Conservation (phyloP, 495 filamentous ascomycete genomes). For the Aspergillus conjunctus region DNA sequence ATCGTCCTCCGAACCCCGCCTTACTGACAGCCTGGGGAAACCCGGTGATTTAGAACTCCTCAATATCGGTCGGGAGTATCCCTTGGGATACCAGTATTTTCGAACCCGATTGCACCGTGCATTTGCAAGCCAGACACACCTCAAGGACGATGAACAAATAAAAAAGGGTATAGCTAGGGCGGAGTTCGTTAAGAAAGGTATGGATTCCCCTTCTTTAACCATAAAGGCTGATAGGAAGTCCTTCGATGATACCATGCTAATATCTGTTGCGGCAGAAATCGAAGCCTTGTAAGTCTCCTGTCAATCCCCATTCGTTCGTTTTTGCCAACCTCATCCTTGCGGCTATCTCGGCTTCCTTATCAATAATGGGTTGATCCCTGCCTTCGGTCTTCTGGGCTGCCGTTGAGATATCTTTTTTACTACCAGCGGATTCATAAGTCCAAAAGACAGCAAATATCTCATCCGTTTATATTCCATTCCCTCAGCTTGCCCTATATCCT, state of each 20-base stretch:
- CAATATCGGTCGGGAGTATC: slow-evolving; percentile 82
- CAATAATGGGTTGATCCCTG: background rate
- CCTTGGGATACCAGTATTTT: slow-evolving; percentile 84
- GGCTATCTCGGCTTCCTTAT: background rate
- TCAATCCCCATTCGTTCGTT: background rate
- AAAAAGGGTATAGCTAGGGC: slow-evolving; percentile 71
- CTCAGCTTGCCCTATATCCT: background rate
- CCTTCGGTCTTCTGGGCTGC: background rate
- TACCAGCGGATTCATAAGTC: background rate
- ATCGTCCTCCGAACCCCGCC: background rate
- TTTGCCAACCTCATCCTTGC: background rate
- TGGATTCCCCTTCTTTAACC: slow-evolving; percentile 19
- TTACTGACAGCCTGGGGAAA: background rate
- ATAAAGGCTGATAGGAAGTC: background rate
- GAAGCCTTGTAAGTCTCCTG: slow-evolving; percentile 76
- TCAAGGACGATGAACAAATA: slow-evolving; percentile 75
- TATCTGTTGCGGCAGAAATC: slow-evolving; percentile 60
- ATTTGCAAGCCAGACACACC: slow-evolving; percentile 70
- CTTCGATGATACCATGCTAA: background rate
- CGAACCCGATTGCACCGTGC: slow-evolving; percentile 78
- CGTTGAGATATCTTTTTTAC: slow-evolving; percentile 2
- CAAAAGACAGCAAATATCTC: background rate
- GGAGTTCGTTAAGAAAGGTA: slow-evolving; percentile 89
- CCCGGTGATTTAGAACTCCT: slow-evolving; percentile 65
- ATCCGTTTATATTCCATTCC: background rate